phyloP scores from a whole-genome alignment of 306 rosid genomes.

The Medicago ruthenica region DNA sequence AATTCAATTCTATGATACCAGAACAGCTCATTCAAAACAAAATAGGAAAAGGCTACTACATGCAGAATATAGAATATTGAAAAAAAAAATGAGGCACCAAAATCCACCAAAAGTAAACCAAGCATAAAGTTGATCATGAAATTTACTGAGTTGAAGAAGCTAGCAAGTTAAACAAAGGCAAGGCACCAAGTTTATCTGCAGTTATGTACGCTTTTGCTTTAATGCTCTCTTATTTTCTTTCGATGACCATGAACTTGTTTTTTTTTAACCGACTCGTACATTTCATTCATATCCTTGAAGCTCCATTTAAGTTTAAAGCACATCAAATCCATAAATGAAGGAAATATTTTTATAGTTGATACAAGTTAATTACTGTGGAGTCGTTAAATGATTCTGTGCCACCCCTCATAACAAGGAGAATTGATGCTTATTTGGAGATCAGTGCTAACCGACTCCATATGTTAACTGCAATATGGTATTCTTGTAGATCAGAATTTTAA shows the following conservation, averaged over 20 bases:
- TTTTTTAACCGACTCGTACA: too few species aligned
- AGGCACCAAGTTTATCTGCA: slow-evolving; percentile 6
- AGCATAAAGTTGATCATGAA: slow-evolving; percentile 19
- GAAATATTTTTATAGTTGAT: too few species aligned
- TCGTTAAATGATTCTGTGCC: too few species aligned
- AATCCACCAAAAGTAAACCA: slow-evolving; percentile 36
- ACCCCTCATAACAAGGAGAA: too few species aligned
- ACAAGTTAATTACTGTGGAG: too few species aligned
- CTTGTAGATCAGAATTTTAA: neutral
- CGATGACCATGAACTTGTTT: too few species aligned
- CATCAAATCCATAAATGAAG: too few species aligned
- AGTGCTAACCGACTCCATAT: neutral
- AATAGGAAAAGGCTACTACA: slow-evolving; percentile 25
- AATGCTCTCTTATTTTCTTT: too few species aligned
- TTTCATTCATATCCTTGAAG: too few species aligned
- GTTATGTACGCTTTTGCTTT: too few species aligned
- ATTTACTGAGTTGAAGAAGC: slow-evolving; percentile 31
- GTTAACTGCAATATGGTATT: neutral
- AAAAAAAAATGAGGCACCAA: slow-evolving; percentile 6
- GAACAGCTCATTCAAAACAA: slow-evolving; percentile 22
- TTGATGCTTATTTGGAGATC: too few species aligned
- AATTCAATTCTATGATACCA: slow-evolving; percentile 35
- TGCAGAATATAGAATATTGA: slow-evolving; percentile 15
- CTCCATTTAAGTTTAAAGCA: too few species aligned
- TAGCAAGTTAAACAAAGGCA: neutral